Conservation (phyloP, 192 early-diverging fungal species). For the Backusella liffmaniae region DNA sequence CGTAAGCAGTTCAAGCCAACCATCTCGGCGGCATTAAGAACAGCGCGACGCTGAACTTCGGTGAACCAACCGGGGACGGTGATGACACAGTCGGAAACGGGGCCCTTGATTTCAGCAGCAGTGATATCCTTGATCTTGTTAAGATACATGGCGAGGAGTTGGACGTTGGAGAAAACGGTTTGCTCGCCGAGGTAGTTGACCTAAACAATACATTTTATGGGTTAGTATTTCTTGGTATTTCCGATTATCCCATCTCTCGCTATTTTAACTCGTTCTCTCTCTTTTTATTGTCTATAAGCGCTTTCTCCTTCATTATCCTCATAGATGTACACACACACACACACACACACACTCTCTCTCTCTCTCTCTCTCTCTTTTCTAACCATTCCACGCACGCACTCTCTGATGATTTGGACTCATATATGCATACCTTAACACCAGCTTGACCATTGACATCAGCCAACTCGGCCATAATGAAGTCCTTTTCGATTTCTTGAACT, state of each 20-base stretch:
- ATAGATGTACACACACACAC: background rate
- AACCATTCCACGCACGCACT: background rate
- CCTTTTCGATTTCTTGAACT: constrained; percentile 77
- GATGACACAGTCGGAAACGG: constrained; percentile 91
- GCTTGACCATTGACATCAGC: constrained; percentile 82
- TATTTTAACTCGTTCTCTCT: background rate
- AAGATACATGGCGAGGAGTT: constrained; percentile 93
- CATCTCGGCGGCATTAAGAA: constrained; percentile 85
- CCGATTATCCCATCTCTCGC: background rate
- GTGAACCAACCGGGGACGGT: constrained; percentile 95
- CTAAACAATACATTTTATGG: constrained; percentile 28
- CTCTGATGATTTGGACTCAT: background rate
- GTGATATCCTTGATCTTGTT: constrained; percentile 91
- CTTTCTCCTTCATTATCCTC: background rate
- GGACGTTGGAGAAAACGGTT: constrained; percentile 79
- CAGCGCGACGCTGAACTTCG: constrained; percentile 86
- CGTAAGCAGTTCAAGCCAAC: constrained; percentile 88
- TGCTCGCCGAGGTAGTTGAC: constrained; percentile 81
- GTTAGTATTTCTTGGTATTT: background rate
- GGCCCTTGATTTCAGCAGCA: constrained; percentile 73
- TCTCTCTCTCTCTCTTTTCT: too few species aligned
- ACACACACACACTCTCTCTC: too few species aligned
- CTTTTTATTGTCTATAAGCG: background rate
- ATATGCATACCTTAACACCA: constrained; percentile 60
- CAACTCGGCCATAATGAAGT: constrained; percentile 80